Evolutionary conservation across 208 protist genomes (phyloP), one percentile per base, ranked within the genome.

Genomic region (Porcisia hertigi): DNA sequence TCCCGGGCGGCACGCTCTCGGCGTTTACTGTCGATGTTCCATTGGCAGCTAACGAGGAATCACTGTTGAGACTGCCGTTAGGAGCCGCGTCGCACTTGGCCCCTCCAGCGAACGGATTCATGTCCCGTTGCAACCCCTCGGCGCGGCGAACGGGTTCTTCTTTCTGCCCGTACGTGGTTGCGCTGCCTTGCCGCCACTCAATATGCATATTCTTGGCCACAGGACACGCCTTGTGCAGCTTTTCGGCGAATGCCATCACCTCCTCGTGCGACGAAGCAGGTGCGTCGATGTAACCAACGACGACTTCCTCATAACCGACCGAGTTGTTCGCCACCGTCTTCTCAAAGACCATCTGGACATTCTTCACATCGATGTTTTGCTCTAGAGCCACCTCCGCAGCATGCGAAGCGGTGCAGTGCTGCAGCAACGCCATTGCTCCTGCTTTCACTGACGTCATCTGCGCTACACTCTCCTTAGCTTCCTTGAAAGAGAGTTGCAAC

Each of bases 261-360:
- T 97, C 88, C 75, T 90, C 91, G 23, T 86, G 80, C 0, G 86
- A 86, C 0, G 88, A 89, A 8, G 69, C 60, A 5, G 93, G 93
- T 5, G 93, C 93, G 49, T 95, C 91, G 69, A 97, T 97, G 83
- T 95, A 94, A 66, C 93, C 93, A 7, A 97, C 91, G 3, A 97
- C 88, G 4, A 92, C 84, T 30, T 80, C 76, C 34, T 93, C 87
- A n/a, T 84, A 72, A 20, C 81, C 85, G 2, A 93, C 79, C 12
- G 74, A 41, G 36, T 77, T 75, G 34, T 25, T 73, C 23, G 73
- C 67, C 23, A 59, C 75, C 0, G 60, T 53, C 84, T 94, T 87
- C 76, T 95, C 92, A 0, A 95, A 58, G n/a, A 88, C 85, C 82
- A 97, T 89, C 43, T 82, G 81, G 1, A 97, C 88, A 65, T 89